phyloP scores from a whole-genome alignment of 371 early-diverging fungal genomes.

The Syncephalastrum racemosum region DNA sequence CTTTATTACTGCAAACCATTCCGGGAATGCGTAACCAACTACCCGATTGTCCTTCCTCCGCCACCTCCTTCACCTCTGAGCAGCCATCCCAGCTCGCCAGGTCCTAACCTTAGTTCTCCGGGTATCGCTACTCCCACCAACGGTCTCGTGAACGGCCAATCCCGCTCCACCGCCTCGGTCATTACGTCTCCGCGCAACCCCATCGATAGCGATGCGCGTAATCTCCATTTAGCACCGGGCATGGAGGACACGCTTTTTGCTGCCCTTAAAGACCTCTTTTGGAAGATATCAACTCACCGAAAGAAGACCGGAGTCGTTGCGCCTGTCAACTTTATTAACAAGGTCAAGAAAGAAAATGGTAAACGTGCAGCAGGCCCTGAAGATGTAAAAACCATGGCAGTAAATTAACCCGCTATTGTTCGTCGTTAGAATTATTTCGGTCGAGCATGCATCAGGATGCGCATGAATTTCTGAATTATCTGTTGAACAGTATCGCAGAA shows the following conservation, averaged over 20 bases:
- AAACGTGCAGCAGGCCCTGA: conserved; percentile 13
- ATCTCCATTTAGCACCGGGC: conserved; percentile 47
- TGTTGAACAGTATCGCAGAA: conserved; percentile 90
- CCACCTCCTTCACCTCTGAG: conserved; percentile 26
- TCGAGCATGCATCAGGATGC: conserved; percentile 97
- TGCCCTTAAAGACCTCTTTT: conserved; percentile 85
- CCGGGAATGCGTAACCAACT: conserved; percentile 85
- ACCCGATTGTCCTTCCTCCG: conserved; percentile 44
- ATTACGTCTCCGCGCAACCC: conserved; percentile 3
- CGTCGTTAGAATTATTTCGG: conserved; percentile 77
- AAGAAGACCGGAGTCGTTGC: conserved; percentile 85
- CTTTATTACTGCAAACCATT: conserved; percentile 95
- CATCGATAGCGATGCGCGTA: conserved; percentile 17
- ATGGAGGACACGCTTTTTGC: conserved; percentile 84
- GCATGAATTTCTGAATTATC: conserved; percentile 95
- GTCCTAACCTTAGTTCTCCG: background rate
- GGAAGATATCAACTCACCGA: conserved; percentile 78
- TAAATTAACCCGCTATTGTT: too few species aligned
- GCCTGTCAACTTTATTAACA: conserved; percentile 85
- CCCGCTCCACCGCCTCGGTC: background rate
- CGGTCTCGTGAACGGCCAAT: background rate
- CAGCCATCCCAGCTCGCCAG: conserved; percentile 18
- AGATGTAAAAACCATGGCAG: background rate
- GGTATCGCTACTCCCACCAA: background rate
- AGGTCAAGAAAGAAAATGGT: conserved; percentile 91